These are phyloP conservation scores for Hypoxylon lenormandii DNA, from an alignment of 495 filamentous ascomycete species.

Conservation along the genomic window DNA sequence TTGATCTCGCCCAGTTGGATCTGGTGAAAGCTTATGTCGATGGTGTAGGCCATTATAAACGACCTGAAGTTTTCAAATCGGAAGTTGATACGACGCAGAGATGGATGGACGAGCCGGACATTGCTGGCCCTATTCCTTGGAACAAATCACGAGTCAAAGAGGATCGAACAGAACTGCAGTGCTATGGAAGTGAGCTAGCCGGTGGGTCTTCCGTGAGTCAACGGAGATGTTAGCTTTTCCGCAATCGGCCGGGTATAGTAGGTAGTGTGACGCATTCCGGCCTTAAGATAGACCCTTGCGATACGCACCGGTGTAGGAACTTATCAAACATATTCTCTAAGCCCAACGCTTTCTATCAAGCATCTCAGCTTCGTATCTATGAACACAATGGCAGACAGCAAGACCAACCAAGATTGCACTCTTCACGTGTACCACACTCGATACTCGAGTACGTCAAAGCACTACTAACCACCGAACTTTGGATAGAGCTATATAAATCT, in stretches of 20 bases:
- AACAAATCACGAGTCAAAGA: slow-evolving; percentile 17
- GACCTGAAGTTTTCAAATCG: slow-evolving; percentile 56
- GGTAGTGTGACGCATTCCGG: neutral
- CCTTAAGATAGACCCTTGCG: neutral
- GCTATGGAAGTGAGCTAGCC: neutral
- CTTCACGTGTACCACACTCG: slow-evolving; percentile 45
- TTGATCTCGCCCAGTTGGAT: slow-evolving; percentile 55
- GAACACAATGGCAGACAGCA: slow-evolving; percentile 25
- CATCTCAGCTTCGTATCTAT: neutral
- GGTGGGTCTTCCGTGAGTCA: slow-evolving; percentile 32
- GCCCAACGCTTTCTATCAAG: neutral
- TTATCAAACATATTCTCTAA: neutral
- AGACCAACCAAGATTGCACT: slow-evolving; percentile 10
- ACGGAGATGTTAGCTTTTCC: slow-evolving; percentile 7
- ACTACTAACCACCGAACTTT: neutral
- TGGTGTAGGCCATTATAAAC: slow-evolving; percentile 56
- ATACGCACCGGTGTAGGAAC: neutral
- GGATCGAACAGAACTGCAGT: neutral
- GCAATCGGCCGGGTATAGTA: slow-evolving; percentile 31
- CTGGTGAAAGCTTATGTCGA: slow-evolving; percentile 58
- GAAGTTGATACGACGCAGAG: slow-evolving; percentile 48
- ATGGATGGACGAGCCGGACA: slow-evolving; percentile 54
- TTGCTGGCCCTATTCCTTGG: slow-evolving; percentile 44
- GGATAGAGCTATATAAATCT: neutral
- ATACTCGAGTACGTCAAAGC: slow-evolving; percentile 43